Percentiles rank a stretch among this genome's conserved stretches.
Evolutionary conservation across 495 filamentous ascomycete species (phyloP).

Genomic region (Neurospora pannonica): DNA sequence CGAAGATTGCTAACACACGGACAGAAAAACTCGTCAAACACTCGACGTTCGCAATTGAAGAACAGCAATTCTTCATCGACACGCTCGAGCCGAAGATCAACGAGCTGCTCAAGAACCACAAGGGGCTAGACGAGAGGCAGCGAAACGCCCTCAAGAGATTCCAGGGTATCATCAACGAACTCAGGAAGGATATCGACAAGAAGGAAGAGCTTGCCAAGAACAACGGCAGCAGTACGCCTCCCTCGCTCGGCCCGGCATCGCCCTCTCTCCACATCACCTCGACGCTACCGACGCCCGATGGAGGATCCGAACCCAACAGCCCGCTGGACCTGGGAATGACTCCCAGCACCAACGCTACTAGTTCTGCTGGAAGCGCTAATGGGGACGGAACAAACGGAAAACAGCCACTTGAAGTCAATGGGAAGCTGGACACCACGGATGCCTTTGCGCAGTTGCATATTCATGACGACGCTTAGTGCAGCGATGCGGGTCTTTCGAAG

Average conservation of each 20-base stretch:
- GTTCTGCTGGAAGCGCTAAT: background rate
- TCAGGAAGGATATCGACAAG: conserved; percentile 61
- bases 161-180: conserved; percentile 48
- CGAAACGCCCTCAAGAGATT: conserved; percentile 51
- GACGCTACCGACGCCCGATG: conserved; percentile 45
- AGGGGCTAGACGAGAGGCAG: background rate
- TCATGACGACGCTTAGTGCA: background rate
- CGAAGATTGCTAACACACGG: conserved; percentile 22
- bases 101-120: background rate
- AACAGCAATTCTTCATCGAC: background rate
- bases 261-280: conserved; percentile 37
- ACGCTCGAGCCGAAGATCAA: background rate
- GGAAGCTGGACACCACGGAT: background rate
- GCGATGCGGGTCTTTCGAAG: background rate
- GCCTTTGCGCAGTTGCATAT: background rate
- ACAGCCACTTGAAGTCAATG: background rate
- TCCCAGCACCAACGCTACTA: conserved; percentile 46
- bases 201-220: conserved; percentile 71
- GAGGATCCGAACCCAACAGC: conserved; percentile 55
- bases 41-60: background rate
- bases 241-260: conserved; percentile 12
- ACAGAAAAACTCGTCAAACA: conserved; percentile 29
- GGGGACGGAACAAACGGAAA: background rate
- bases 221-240: conserved; percentile 32
- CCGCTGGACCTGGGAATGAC: conserved; percentile 48